These are phyloP conservation scores for Clonostachys solani DNA, from an alignment of 2,329 filamentous ascomycete genomes.

Conservation along the genomic window DNA sequence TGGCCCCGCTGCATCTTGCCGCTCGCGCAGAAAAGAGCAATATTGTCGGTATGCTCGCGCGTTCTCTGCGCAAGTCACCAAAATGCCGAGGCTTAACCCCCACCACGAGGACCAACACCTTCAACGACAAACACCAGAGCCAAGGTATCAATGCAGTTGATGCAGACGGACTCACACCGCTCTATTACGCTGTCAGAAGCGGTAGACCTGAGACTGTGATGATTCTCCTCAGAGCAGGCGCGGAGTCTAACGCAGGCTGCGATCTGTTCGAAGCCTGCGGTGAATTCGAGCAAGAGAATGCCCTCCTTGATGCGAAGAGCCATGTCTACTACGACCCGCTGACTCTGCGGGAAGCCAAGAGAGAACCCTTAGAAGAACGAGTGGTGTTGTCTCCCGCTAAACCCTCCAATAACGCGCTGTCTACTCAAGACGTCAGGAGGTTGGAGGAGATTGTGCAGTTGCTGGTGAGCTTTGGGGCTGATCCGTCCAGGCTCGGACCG, in stretches of 20 bases:
- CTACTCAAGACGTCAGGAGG: not conserved
- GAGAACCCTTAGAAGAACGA: not conserved
- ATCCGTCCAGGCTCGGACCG: not conserved
- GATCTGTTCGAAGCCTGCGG: constrained; percentile 1
- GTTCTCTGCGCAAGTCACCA: not conserved
- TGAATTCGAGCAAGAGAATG: not conserved
- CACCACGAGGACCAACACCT: not conserved
- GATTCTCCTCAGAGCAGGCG: not conserved
- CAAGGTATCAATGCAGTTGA: not conserved
- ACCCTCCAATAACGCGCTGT: not conserved
- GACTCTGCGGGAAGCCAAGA: not conserved
- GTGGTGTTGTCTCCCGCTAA: not conserved
- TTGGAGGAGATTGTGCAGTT: not conserved
- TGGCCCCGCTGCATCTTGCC: not conserved
- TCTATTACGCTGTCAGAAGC: not conserved
- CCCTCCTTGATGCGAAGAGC: not conserved
- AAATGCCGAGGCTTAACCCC: not conserved
- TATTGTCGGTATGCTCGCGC: not conserved
- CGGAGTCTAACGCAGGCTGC: not conserved
- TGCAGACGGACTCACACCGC: not conserved
- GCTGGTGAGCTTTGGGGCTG: not conserved
- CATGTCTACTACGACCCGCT: not conserved
- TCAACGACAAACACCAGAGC: not conserved
- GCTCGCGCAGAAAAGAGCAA: not conserved
- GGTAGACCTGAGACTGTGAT: not conserved